Percentiles rank a stretch among this genome's conserved stretches.
Conservation (phyloP, 2,329 filamentous ascomycete species). For the Ophiocordyceps camponoti-saundersi region DNA sequence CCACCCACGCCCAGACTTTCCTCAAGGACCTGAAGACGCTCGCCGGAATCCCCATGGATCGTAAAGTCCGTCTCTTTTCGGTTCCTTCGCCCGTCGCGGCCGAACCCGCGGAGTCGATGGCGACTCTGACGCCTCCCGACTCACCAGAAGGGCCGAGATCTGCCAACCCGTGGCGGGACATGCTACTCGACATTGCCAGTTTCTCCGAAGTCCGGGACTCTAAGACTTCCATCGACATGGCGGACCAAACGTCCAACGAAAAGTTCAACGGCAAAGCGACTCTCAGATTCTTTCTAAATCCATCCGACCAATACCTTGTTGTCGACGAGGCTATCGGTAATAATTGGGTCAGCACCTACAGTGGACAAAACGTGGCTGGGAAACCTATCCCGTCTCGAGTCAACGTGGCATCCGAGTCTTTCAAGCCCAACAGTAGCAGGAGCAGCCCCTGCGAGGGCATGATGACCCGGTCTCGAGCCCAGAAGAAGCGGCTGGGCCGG, state of each 20-base stretch:
- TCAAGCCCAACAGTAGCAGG: conserved; percentile 35
- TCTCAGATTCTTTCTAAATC: conserved; percentile 49
- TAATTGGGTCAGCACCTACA: conserved; percentile 36
- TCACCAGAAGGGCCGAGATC: conserved; percentile 15
- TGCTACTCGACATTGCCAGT: conserved; percentile 30
- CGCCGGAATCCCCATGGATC: conserved; percentile 47
- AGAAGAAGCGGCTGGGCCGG: conserved; percentile 52
- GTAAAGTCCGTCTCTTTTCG: conserved; percentile 65
- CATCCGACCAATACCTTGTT: conserved; percentile 60
- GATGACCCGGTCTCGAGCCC: conserved; percentile 54
- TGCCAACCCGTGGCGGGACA: conserved; percentile 19
- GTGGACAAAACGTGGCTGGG: conserved; percentile 15
- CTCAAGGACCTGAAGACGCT: conserved; percentile 55
- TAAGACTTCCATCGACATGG: conserved; percentile 8
- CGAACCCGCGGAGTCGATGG: conserved; percentile 15
- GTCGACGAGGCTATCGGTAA: conserved; percentile 62
- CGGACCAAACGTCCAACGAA: conserved; percentile 52
- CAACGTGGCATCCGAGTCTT: conserved; percentile 10
- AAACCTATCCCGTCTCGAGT: conserved; percentile 18
- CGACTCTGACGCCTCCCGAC: conserved; percentile 22
- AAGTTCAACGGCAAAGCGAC: conserved; percentile 64
- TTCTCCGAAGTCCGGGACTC: conserved; percentile 27
- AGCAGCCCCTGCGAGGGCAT: conserved; percentile 48
- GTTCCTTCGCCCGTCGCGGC: conserved; percentile 22
- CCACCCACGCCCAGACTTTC: conserved; percentile 56